A percentile compares a stretch with the other conserved stretches of the same genome.
Conservation (phyloP, 441 rosid genomes). For the Macaranga tanarius region DNA sequence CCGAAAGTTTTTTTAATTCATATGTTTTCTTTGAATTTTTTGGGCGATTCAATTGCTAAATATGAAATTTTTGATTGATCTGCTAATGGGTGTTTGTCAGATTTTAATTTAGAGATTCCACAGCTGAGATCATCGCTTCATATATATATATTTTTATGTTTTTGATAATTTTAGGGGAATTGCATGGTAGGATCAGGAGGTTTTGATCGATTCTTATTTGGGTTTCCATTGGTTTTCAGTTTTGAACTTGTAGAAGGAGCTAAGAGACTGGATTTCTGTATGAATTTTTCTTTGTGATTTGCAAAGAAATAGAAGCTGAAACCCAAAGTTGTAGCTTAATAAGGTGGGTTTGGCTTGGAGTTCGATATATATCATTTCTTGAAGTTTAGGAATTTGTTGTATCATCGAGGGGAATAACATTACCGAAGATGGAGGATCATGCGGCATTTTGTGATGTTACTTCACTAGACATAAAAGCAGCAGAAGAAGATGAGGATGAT, state of each 20-base stretch:
- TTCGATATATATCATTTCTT: slow-evolving; percentile 26
- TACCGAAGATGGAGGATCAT: slow-evolving; percentile 50
- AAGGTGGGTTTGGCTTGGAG: slow-evolving; percentile 19
- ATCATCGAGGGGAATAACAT: neutral
- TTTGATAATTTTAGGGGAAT: slow-evolving; percentile 8
- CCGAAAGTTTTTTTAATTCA: slow-evolving; percentile 11
- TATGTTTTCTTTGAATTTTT: slow-evolving; percentile 12
- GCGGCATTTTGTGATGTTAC: slow-evolving; percentile 32
- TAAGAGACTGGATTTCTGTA: slow-evolving; percentile 1
- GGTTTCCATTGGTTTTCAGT: slow-evolving; percentile 22
- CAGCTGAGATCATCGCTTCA: slow-evolving; percentile 18
- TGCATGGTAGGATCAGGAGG: slow-evolving; percentile 19
- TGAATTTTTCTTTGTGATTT: slow-evolving; percentile 9
- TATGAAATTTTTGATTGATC: slow-evolving; percentile 35
- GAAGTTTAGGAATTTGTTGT: slow-evolving; percentile 23
- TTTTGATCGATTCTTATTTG: slow-evolving; percentile 8
- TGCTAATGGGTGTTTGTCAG: slow-evolving; percentile 27
- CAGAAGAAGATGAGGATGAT: slow-evolving; percentile 80
- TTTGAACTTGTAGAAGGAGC: slow-evolving; percentile 6
- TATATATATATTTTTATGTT: neutral
- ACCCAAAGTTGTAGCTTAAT: slow-evolving; percentile 23
- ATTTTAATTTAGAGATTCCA: slow-evolving; percentile 27
- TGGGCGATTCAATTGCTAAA: slow-evolving; percentile 6
- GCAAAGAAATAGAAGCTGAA: slow-evolving; percentile 19
- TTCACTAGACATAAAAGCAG: slow-evolving; percentile 37